Percentiles rank a stretch among this genome's conserved stretches.
phyloP scores from a whole-genome alignment of 148 eudicot genomes.

The Camellia lanceoleosa region DNA sequence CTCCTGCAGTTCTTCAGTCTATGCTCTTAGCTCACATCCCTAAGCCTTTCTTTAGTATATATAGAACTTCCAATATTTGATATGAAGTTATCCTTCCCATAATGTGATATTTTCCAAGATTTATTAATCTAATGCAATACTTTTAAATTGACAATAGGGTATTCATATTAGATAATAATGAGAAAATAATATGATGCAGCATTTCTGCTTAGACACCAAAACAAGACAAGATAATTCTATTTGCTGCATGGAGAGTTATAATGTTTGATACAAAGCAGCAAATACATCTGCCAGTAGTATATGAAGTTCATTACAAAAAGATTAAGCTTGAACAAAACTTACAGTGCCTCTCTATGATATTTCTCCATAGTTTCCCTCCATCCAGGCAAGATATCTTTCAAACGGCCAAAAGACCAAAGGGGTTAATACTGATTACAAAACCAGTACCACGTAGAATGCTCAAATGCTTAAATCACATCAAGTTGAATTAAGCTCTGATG shows the following conservation, averaged over 20 bases:
- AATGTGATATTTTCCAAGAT: background rate
- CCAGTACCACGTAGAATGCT: background rate
- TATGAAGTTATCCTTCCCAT: background rate
- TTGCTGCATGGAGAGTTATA: background rate
- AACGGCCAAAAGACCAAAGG: slow-evolving; percentile 5
- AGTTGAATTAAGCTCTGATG: background rate
- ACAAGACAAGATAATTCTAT: background rate
- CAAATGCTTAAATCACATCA: background rate
- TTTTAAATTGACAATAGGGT: background rate
- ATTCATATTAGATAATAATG: background rate
- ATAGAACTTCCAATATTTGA: background rate
- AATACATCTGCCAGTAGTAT: background rate
- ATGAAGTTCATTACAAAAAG: background rate
- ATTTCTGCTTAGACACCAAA: background rate
- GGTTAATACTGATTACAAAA: background rate
- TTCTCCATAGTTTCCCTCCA: slow-evolving; percentile 96
- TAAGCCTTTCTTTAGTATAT: background rate
- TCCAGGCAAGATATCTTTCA: slow-evolving; percentile 64
- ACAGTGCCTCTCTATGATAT: slow-evolving; percentile 78
- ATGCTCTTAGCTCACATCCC: background rate
- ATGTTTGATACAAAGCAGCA: background rate
- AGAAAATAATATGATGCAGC: background rate
- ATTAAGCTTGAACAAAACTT: slow-evolving; percentile 33
- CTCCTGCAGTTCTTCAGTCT: background rate
- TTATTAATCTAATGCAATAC: background rate